Evolutionary conservation across 768 basidiomycete genomes (phyloP).

Genomic region (Mycena alexandri): DNA sequence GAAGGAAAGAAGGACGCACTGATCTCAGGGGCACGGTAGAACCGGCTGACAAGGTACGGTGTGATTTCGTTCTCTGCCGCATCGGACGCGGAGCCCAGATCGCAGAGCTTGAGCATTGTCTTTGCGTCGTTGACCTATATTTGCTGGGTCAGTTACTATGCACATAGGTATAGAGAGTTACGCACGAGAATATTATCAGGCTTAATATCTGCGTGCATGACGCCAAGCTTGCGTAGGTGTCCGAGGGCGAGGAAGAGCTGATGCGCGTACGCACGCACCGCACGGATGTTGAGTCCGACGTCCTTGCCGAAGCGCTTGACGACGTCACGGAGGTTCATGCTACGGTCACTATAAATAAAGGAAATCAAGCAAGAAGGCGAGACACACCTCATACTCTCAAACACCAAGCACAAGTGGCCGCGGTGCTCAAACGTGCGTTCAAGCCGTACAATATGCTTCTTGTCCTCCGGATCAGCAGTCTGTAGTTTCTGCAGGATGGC

Average conservation of each 20-base stretch:
- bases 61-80: slow-evolving; percentile 96
- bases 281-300: slow-evolving; percentile 94
- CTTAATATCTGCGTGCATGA: slow-evolving; percentile 99
- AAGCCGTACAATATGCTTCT: slow-evolving; percentile 94
- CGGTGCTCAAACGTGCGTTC: slow-evolving; percentile 97
- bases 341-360: slow-evolving; percentile 45
- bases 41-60: slow-evolving; percentile 96
- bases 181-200: slow-evolving; percentile 96
- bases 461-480: slow-evolving; percentile 95
- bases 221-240: slow-evolving; percentile 87
- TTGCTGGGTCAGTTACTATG: background rate
- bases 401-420: slow-evolving; percentile 96
- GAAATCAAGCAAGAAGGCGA: slow-evolving; percentile 36
- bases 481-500: slow-evolving; percentile 89
- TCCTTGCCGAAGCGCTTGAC: slow-evolving; percentile 99
- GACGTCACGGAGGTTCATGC: slow-evolving; percentile 98
- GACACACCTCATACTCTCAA: slow-evolving; percentile 92
- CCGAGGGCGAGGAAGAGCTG: slow-evolving; percentile 93
- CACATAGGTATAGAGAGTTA: slow-evolving; percentile 36
- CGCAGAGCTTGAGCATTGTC: slow-evolving; percentile 93
- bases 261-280: slow-evolving; percentile 98
- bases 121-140: slow-evolving; percentile 95
- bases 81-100: slow-evolving; percentile 97
- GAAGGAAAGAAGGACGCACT: slow-evolving; percentile 61
- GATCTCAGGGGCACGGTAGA: slow-evolving; percentile 99